A percentile compares a stretch with the other conserved stretches of the same genome.
Conservation (phyloP, 768 basidiomycete species). For the Lactarius hatsudake region DNA sequence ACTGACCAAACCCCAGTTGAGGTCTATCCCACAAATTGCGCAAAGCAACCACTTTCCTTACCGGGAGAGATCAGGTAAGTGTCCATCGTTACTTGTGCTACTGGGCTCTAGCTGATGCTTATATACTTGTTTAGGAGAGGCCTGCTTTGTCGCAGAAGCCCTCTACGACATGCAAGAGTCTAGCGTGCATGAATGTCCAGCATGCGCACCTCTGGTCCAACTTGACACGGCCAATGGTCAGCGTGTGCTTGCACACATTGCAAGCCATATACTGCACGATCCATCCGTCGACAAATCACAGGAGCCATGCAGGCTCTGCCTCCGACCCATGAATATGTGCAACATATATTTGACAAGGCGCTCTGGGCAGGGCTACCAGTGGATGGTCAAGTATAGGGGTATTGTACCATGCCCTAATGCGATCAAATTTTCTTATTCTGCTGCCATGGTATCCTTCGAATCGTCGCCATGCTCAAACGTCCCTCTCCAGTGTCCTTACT, state of each 20-base stretch:
- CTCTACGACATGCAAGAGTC: not conserved
- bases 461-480: not conserved
- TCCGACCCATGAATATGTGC: not conserved
- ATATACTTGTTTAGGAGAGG: not conserved
- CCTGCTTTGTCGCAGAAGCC: not conserved
- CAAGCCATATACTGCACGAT: not conserved
- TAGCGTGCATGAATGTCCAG: not conserved
- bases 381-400: not conserved
- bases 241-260: not conserved
- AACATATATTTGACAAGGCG: not conserved
- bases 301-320: not conserved
- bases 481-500: not conserved
- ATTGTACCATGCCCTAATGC: not conserved
- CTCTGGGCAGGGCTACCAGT: not conserved
- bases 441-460: not conserved
- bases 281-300: not conserved
- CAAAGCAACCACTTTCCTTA: no score
- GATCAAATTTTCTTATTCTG: not conserved
- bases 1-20: no score
- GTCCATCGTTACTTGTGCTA: no score
- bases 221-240: not conserved
- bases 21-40: no score
- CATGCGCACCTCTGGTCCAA: not conserved
- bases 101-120: no score
- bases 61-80: no score